Evolutionary conservation across 2,329 filamentous ascomycete species (phyloP).

Genomic region (Fusarium subtropicale): DNA sequence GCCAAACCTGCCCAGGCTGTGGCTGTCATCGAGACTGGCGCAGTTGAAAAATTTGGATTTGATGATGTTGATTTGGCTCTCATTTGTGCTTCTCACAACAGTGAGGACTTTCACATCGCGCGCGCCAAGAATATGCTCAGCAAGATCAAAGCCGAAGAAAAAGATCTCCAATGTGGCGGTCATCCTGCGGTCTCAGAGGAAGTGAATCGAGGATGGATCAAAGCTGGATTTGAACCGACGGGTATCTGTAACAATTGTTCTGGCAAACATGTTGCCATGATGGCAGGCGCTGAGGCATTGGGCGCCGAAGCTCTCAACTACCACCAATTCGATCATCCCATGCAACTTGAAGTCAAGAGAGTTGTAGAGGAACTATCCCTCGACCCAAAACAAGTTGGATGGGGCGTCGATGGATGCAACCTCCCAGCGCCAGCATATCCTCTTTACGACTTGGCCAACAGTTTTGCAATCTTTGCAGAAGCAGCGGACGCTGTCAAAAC

Average conservation of each 20-base stretch:
- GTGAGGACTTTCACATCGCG: conserved; percentile 55
- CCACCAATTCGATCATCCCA: conserved; percentile 52
- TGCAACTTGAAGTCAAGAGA: conserved; percentile 54
- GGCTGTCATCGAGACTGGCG: conserved; percentile 57
- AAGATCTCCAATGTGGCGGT: conserved; percentile 57
- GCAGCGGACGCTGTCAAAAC: conserved; percentile 44
- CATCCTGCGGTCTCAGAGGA: conserved; percentile 52
- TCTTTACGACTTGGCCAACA: conserved; percentile 50
- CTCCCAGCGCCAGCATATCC: conserved; percentile 59
- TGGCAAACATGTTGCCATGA: conserved; percentile 62
- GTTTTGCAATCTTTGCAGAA: conserved; percentile 54
- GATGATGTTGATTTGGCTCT: conserved; percentile 58
- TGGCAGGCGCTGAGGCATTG: conserved; percentile 56
- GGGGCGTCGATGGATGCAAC: conserved; percentile 62
- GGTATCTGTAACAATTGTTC: conserved; percentile 60
- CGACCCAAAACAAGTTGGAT: conserved; percentile 48
- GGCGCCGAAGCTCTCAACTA: conserved; percentile 50
- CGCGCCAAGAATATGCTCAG: conserved; percentile 55
- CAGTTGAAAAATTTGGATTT: conserved; percentile 52
- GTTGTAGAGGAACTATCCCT: conserved; percentile 54
- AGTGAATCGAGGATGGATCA: conserved; percentile 56
- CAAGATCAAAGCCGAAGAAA: conserved; percentile 50
- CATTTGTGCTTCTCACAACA: conserved; percentile 61
- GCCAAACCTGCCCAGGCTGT: conserved; percentile 61
- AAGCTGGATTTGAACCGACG: conserved; percentile 52